phyloP scores from a whole-genome alignment of 495 filamentous ascomycete genomes.

The Schizothecium vesticola region DNA sequence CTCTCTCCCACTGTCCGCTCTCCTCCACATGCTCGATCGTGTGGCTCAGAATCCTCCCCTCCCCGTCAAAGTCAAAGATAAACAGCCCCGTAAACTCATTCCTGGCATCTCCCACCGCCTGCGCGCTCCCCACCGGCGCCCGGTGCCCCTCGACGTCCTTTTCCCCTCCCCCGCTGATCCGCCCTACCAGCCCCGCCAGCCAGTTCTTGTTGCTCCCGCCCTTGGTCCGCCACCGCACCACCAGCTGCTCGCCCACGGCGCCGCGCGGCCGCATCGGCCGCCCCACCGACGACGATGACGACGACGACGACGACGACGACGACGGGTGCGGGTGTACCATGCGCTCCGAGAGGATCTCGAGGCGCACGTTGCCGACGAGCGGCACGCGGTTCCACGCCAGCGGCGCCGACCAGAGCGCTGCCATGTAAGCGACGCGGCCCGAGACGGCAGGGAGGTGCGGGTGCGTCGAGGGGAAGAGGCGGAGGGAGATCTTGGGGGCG shows the following conservation, averaged over 20 bases:
- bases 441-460: conserved; percentile 89
- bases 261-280: conserved; percentile 28
- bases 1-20: conserved; percentile 59
- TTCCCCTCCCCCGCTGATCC: neutral
- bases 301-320: too few relatives aligned
- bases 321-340: conserved; percentile 50
- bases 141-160: neutral
- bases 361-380: conserved; percentile 77
- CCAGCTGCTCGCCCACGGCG: conserved; percentile 64
- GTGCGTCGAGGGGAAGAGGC: conserved; percentile 95
- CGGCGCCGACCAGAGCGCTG: conserved; percentile 90
- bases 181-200: conserved; percentile 8
- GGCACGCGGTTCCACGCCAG: conserved; percentile 93
- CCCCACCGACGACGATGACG: neutral
- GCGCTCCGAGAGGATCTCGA: conserved; percentile 81
- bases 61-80: conserved; percentile 90
- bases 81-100: conserved; percentile 77
- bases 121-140: conserved; percentile 22
- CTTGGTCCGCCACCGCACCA: conserved; percentile 74
- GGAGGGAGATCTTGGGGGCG: conserved; percentile 81
- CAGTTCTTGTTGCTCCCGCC: conserved; percentile 33
- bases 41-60: conserved; percentile 77
- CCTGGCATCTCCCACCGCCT: conserved; percentile 11
- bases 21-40: conserved; percentile 91
- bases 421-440: conserved; percentile 82